Evolutionary conservation across 371 early-diverging fungal species (phyloP).

Genomic region (Massospora cicadina): DNA sequence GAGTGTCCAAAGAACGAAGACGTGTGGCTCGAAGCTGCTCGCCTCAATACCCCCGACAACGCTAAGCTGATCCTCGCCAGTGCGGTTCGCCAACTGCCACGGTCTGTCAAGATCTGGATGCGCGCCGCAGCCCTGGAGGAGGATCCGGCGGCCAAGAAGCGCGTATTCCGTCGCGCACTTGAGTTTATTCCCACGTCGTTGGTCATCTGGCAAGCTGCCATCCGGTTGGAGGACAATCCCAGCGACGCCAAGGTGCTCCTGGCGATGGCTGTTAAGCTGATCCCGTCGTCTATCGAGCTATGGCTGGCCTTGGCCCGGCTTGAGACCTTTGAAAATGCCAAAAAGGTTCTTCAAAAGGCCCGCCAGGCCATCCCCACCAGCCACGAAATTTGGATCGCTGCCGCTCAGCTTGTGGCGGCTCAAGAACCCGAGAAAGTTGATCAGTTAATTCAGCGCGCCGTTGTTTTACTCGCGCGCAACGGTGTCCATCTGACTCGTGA

Average conservation of each 20-base stretch:
- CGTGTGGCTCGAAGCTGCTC: constrained; percentile 90
- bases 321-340: constrained; percentile 80
- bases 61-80: constrained; percentile 80
- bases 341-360: constrained; percentile 74
- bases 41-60: constrained; percentile 60
- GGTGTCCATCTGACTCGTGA: constrained; percentile 65
- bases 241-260: constrained; percentile 80
- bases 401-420: constrained; percentile 80
- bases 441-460: constrained; percentile 50
- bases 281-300: constrained; percentile 76
- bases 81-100: constrained; percentile 76
- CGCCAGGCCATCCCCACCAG: constrained; percentile 69
- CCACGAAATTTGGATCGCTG: constrained; percentile 90
- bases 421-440: constrained; percentile 47
- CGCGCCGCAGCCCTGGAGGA: constrained; percentile 75
- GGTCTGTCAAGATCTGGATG: constrained; percentile 84
- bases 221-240: constrained; percentile 78
- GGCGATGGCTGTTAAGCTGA: constrained; percentile 80
- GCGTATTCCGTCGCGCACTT: constrained; percentile 81
- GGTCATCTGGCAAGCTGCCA: constrained; percentile 79
- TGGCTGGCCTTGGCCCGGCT: constrained; percentile 89
- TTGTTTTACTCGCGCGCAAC: constrained; percentile 37
- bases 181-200: constrained; percentile 88
- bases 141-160: constrained; percentile 49
- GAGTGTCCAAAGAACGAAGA: constrained; percentile 88